Evolutionary conservation across 225 moss, liverwort and hornwort genomes (phyloP).

Genomic region (Physcomitrium patens): DNA sequence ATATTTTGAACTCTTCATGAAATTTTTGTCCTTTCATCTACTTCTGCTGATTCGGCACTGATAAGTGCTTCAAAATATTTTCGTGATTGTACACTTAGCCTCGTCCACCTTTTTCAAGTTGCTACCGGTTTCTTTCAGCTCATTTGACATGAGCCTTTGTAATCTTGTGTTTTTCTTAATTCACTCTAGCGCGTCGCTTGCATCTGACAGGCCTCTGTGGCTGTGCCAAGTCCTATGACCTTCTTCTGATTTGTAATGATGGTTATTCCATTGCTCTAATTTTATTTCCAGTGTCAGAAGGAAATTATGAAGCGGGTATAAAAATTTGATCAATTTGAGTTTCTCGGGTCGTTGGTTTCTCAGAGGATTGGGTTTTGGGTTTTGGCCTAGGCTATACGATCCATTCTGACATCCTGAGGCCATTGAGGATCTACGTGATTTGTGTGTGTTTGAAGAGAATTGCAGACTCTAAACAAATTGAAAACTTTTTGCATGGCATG

Average conservation of each 20-base stretch:
- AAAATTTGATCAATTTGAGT: background rate
- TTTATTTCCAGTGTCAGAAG: background rate
- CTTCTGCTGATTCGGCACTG: background rate
- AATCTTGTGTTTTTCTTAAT: too few relatives aligned
- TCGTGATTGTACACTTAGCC: too few relatives aligned
- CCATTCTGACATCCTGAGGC: background rate
- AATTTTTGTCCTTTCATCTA: background rate
- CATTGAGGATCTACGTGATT: background rate
- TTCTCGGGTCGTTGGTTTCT: background rate
- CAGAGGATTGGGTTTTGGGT: slow-evolving; percentile 27
- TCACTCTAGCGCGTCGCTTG: too few relatives aligned
- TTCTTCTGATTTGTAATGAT: too few relatives aligned
- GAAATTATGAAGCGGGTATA: background rate
- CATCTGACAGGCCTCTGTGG: too few relatives aligned
- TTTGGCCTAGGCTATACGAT: slow-evolving; percentile 16
- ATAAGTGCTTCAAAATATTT: too few relatives aligned
- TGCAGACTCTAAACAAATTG: background rate
- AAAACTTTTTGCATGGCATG: background rate
- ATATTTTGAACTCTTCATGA: background rate
- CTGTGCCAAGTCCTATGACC: too few relatives aligned
- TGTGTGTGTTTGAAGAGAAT: background rate
- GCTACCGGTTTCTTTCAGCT: too few relatives aligned
- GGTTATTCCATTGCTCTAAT: background rate
- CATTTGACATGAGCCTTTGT: too few relatives aligned
- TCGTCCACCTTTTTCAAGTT: too few relatives aligned